Evolutionary conservation across 768 basidiomycete genomes (phyloP).

Genomic region (Sistotremastrum niveocremeum): DNA sequence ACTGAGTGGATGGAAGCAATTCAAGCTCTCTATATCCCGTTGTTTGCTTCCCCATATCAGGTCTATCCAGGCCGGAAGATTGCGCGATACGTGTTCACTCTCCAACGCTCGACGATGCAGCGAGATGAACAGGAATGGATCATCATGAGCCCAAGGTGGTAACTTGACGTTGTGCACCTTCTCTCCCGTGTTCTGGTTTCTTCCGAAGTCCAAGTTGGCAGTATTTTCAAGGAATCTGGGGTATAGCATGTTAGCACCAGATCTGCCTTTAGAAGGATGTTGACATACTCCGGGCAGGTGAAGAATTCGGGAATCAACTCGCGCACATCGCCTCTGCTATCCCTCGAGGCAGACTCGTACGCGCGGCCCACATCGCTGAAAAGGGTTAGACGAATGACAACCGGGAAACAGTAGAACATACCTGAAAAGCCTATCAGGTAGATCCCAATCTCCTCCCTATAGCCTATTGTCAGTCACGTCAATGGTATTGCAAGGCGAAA

Average conservation of each 20-base stretch:
- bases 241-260: not conserved
- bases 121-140: slow-evolving; percentile 70
- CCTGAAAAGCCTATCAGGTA: slow-evolving; percentile 80
- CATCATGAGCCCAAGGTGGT: slow-evolving; percentile 79
- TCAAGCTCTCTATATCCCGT: slow-evolving; percentile 59
- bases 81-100: slow-evolving; percentile 73
- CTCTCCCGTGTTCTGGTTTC: slow-evolving; percentile 58
- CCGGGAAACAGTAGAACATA: slow-evolving; percentile 13
- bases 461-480: not conserved
- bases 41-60: slow-evolving; percentile 86
- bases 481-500: not conserved
- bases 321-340: slow-evolving; percentile 83
- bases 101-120: slow-evolving; percentile 76
- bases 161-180: slow-evolving; percentile 78
- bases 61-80: slow-evolving; percentile 85
- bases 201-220: slow-evolving; percentile 67
- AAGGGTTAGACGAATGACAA: too few relatives aligned
- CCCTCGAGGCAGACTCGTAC: slow-evolving; percentile 73
- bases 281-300: slow-evolving; percentile 61
- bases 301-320: slow-evolving; percentile 89
- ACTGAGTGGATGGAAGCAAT: slow-evolving; percentile 86
- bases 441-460: slow-evolving; percentile 89
- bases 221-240: slow-evolving; percentile 72
- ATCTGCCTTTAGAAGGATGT: not conserved
- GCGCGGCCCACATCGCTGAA: slow-evolving; percentile 63